Evolutionary conservation across 2,329 filamentous ascomycete genomes (phyloP), one percentile per base, ranked within the genome.

Genomic region (Dothideomycetes sp.): DNA sequence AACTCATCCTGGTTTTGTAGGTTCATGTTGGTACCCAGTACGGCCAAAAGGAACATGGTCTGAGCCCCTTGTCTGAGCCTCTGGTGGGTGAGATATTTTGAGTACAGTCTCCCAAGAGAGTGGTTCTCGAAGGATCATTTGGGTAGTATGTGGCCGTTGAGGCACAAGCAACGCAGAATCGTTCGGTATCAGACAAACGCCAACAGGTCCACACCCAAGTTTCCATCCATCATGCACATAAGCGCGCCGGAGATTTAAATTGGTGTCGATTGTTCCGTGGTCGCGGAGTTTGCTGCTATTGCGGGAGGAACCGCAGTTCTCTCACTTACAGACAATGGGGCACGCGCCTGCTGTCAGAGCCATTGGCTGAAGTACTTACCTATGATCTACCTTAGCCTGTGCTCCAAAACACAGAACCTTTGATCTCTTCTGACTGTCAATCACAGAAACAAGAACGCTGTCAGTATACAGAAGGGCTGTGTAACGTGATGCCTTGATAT

Each of bases 21-120:
- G 37, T 32, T 40, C 22, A 39, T 28, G 18, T 40, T 40, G 29
- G 29, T 16, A 40, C 27, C 27, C 35, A n/a, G 35, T n/a, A n/a
- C n/a, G n/a, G n/a, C n/a, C n/a, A n/a, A n/a, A 31, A 31, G 12
- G 22, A 33, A 12, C 16, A 27, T 13, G 20, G 37, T 29, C 37
- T 40, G 29, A 40, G 37, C 37, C 37, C 37, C 37, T 32, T 32
- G 37, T 40, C 37, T 40, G 37, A 40, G 37, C 37, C 37, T 40
- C 37, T 33, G 29, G 22, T 23, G 37, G 37, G 29, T 40, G 37
- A 40, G 37, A 40, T 40, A 40, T 40, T 40, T 40, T 40, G 37
- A 40, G 37, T 32, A 40, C 29, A 32, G 28, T 25, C 12, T 33
- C 35, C 37, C 29, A 27, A 29, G 29, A 22, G 28, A 40, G 33